These are phyloP conservation scores for Hypoxylon subgilvum DNA, from an alignment of 495 filamentous ascomycete genomes.

Conservation along the genomic window DNA sequence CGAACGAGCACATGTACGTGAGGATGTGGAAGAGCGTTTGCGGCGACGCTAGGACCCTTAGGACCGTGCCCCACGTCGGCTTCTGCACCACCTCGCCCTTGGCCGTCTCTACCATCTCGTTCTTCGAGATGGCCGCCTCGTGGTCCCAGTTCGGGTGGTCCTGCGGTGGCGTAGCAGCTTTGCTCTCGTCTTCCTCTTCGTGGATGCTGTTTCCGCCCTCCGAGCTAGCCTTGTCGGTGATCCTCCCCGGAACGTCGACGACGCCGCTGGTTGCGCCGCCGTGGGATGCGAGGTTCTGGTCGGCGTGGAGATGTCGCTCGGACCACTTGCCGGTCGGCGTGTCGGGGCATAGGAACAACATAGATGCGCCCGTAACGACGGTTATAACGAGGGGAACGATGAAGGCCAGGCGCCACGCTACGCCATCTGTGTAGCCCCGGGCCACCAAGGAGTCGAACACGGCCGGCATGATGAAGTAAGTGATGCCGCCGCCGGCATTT, in stretches of 20 bases:
- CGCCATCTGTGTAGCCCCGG: slow-evolving; percentile 63
- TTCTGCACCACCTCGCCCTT: slow-evolving; percentile 69
- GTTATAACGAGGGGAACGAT: slow-evolving; percentile 83
- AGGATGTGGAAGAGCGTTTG: slow-evolving; percentile 71
- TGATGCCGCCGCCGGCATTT: slow-evolving; percentile 89
- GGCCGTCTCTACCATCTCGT: slow-evolving; percentile 63
- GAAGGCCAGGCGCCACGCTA: slow-evolving; percentile 85
- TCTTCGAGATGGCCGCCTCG: slow-evolving; percentile 60
- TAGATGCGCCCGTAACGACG: slow-evolving; percentile 63
- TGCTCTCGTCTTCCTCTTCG: slow-evolving; percentile 48
- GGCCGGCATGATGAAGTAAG: slow-evolving; percentile 92
- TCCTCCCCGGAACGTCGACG: slow-evolving; percentile 60
- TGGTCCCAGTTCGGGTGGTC: slow-evolving; percentile 48
- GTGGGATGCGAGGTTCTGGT: slow-evolving; percentile 52
- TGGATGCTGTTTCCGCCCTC: slow-evolving; percentile 37
- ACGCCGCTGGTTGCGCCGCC: slow-evolving; percentile 42
- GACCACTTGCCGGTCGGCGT: slow-evolving; percentile 85
- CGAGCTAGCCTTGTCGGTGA: slow-evolving; percentile 59
- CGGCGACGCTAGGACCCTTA: slow-evolving; percentile 64
- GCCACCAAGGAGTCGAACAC: slow-evolving; percentile 81
- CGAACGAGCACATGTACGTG: slow-evolving; percentile 87
- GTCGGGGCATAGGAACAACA: slow-evolving; percentile 80
- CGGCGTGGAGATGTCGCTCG: slow-evolving; percentile 64
- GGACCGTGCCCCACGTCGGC: slow-evolving; percentile 66
- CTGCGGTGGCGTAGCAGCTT: slow-evolving; percentile 24